A percentile compares a stretch with the other conserved stretches of the same genome.
phyloP scores from a whole-genome alignment of 1,139 yeast genomes.

The Komagataea norvegica region DNA sequence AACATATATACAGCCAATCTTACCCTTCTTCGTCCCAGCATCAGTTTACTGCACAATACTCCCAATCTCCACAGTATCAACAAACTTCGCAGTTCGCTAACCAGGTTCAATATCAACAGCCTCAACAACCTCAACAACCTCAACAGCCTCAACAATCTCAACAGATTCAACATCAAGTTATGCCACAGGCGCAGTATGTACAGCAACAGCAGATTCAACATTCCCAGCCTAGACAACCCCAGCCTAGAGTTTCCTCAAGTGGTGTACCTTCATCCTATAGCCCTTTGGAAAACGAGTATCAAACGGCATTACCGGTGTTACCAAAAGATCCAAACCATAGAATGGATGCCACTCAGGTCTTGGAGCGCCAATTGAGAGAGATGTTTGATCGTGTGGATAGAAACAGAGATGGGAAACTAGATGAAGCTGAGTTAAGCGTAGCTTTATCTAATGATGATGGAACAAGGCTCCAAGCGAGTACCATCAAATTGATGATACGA shows the following conservation, averaged over 20 bases:
- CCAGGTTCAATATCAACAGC: slow-evolving; percentile 4
- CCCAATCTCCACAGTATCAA: neutral
- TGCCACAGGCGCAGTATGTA: slow-evolving; percentile 2
- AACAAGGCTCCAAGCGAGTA: slow-evolving; percentile 57
- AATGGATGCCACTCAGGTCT: slow-evolving; percentile 27
- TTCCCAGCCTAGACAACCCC: slow-evolving; percentile 15
- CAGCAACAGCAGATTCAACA: slow-evolving; percentile 5
- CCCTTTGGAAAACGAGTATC: slow-evolving; percentile 6
- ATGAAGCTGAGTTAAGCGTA: slow-evolving; percentile 53
- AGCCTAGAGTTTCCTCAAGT: slow-evolving; percentile 2
- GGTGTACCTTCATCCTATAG: slow-evolving; percentile 1
- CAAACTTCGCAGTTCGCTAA: neutral
- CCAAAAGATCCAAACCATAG: slow-evolving; percentile 10
- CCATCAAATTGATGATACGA: slow-evolving; percentile 61
- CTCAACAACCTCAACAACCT: slow-evolving; percentile 5
- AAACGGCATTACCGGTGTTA: slow-evolving; percentile 2
- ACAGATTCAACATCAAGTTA: slow-evolving; percentile 11
- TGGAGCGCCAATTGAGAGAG: slow-evolving; percentile 48
- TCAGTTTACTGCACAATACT: slow-evolving; percentile 1
- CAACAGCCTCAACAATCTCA: slow-evolving; percentile 12
- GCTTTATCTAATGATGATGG: slow-evolving; percentile 62
- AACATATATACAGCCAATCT: neutral
- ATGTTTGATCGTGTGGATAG: slow-evolving; percentile 55
- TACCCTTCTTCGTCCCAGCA: neutral
- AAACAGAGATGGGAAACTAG: slow-evolving; percentile 51